These are phyloP conservation scores for Vicia villosa DNA, from an alignment of 306 rosid species.

Conservation along the genomic window DNA sequence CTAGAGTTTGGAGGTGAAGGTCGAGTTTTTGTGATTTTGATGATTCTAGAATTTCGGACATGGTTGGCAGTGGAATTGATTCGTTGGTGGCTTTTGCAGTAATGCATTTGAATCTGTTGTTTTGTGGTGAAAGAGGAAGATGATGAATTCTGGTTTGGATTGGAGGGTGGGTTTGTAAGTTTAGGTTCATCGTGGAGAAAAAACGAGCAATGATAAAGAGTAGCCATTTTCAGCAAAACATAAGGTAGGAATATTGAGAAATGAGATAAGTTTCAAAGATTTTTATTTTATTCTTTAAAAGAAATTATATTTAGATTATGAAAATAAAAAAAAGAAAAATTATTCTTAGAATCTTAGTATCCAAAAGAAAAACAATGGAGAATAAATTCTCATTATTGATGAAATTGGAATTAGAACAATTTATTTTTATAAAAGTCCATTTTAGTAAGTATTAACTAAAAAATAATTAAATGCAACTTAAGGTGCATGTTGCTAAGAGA, in stretches of 20 bases:
- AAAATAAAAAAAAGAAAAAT: no score
- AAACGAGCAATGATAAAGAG: background rate
- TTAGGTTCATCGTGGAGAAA: conserved; percentile 18
- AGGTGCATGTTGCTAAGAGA: no score
- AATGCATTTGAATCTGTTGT: background rate
- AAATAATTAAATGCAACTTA: no score
- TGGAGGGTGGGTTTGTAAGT: background rate
- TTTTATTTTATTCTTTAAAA: no score
- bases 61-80: conserved; percentile 49
- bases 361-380: no score
- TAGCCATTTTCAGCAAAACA: background rate
- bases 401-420: no score
- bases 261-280: background rate
- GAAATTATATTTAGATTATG: no score
- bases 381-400: no score
- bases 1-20: conserved; percentile 72
- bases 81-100: conserved; percentile 7
- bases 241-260: no score
- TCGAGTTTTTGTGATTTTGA: conserved; percentile 66
- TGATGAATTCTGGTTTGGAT: conserved; percentile 31
- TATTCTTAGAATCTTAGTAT: no score
- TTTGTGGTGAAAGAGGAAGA: conserved; percentile 28
- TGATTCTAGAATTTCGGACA: conserved; percentile 67
- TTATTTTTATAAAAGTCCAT: no score
- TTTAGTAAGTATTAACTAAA: no score